phyloP scores from a whole-genome alignment of 768 basidiomycete genomes.

The Boletus eberwhitei region DNA sequence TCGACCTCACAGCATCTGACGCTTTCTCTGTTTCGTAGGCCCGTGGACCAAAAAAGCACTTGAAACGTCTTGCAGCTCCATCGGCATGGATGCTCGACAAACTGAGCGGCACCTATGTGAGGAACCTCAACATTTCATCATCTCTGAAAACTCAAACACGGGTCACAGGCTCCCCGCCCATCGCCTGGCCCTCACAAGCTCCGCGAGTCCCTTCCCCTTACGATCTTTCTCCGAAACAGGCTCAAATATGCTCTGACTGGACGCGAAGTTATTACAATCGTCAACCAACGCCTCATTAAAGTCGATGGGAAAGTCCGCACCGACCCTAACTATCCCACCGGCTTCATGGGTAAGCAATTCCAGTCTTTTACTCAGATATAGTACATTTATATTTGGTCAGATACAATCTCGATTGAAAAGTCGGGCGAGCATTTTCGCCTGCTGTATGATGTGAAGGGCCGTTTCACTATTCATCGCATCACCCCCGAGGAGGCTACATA shows the following conservation, averaged over 20 bases:
- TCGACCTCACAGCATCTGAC: conserved; percentile 12
- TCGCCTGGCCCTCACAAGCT: conserved; percentile 99
- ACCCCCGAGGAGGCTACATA: conserved; percentile 94
- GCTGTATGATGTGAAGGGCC: conserved; percentile 98
- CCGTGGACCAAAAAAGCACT: conserved; percentile 98
- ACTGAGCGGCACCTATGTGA: conserved; percentile 89
- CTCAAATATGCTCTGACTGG: conserved; percentile 98
- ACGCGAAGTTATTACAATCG: conserved; percentile 92
- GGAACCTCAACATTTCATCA: conserved; percentile 25
- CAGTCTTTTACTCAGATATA: neutral
- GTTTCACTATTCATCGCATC: conserved; percentile 99
- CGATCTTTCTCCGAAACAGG: conserved; percentile 97
- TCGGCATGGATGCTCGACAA: conserved; percentile 99
- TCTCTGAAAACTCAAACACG: conserved; percentile 5
- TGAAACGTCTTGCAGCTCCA: conserved; percentile 96
- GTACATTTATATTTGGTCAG: conserved; percentile 37
- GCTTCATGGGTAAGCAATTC: conserved; percentile 83
- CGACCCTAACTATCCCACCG: conserved; percentile 93
- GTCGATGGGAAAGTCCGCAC: conserved; percentile 99
- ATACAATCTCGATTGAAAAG: conserved; percentile 96
- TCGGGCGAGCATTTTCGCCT: conserved; percentile 99
- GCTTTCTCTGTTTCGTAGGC: conserved; percentile 48
- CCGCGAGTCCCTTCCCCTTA: conserved; percentile 95
- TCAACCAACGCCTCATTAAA: conserved; percentile 96
- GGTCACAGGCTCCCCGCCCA: conserved; percentile 83